Evolutionary conservation across 257 asterid genomes (phyloP).

Genomic region (Nicotiana knightiana): DNA sequence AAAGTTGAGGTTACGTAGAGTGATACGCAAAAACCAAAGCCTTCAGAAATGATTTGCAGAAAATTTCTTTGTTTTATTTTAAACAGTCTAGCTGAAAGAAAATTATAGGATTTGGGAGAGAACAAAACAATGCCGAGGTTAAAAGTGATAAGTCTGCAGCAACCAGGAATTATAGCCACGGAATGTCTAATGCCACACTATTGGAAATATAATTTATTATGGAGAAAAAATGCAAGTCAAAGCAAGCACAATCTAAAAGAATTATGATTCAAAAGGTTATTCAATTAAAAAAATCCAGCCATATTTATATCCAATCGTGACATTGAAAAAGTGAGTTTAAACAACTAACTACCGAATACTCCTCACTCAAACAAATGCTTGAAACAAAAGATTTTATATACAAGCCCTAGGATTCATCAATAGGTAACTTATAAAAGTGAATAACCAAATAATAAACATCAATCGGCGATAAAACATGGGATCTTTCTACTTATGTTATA

Average conservation of each 20-base stretch:
- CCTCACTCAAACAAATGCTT: background rate
- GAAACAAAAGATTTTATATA: background rate
- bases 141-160: background rate
- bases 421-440: background rate
- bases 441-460: background rate
- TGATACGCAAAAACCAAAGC: background rate
- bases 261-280: background rate
- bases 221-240: background rate
- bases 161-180: background rate
- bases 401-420: background rate
- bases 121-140: background rate
- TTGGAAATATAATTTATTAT: background rate
- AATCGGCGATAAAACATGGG: background rate
- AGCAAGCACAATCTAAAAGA: background rate
- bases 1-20: background rate
- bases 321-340: background rate
- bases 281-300: background rate
- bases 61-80: background rate
- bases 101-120: background rate
- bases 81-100: background rate
- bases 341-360: background rate
- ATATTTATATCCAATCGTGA: background rate
- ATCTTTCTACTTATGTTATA: background rate
- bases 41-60: background rate
- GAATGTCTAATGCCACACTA: background rate